phyloP scores from a whole-genome alignment of 768 basidiomycete species.

The Peribolospora kevripleyi region DNA sequence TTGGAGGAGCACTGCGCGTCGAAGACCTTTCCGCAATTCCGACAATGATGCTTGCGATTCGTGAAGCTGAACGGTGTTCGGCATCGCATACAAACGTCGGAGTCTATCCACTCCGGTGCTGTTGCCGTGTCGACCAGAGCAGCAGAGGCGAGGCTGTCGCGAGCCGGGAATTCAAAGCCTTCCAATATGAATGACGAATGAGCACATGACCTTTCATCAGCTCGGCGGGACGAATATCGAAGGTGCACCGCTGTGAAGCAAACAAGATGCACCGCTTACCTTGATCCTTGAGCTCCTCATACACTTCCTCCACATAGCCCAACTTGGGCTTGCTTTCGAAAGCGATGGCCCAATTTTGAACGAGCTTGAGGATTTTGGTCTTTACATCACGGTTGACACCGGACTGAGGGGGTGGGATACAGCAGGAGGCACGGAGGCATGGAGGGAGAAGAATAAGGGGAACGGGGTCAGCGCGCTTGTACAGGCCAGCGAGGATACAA shows the following conservation, averaged over 20 bases:
- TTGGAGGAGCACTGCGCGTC: slow-evolving; percentile 82
- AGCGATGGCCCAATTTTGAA: slow-evolving; percentile 87
- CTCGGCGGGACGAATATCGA: neutral
- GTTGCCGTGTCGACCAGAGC: slow-evolving; percentile 60
- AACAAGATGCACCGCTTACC: too few relatives aligned
- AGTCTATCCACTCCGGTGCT: slow-evolving; percentile 90
- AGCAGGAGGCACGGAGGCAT: too few relatives aligned
- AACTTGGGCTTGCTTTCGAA: slow-evolving; percentile 59
- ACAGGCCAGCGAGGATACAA: too few relatives aligned
- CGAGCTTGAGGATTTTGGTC: slow-evolving; percentile 42
- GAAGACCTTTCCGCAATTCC: slow-evolving; percentile 92
- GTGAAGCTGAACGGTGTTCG: slow-evolving; percentile 76
- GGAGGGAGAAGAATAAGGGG: neutral
- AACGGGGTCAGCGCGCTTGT: too few relatives aligned
- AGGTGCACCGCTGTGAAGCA: too few relatives aligned
- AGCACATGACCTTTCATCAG: neutral
- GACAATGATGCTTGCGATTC: slow-evolving; percentile 92
- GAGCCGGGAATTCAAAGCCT: slow-evolving; percentile 71
- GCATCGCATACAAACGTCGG: slow-evolving; percentile 80
- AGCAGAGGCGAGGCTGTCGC: slow-evolving; percentile 43
- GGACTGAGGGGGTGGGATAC: too few relatives aligned
- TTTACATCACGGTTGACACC: slow-evolving; percentile 48
- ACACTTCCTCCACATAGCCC: slow-evolving; percentile 51
- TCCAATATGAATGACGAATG: neutral
- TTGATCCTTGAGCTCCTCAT: slow-evolving; percentile 36